Base-by-base conservation (phyloP, 176 grass and related monocot species). In the Triticum monococcum region DNA sequence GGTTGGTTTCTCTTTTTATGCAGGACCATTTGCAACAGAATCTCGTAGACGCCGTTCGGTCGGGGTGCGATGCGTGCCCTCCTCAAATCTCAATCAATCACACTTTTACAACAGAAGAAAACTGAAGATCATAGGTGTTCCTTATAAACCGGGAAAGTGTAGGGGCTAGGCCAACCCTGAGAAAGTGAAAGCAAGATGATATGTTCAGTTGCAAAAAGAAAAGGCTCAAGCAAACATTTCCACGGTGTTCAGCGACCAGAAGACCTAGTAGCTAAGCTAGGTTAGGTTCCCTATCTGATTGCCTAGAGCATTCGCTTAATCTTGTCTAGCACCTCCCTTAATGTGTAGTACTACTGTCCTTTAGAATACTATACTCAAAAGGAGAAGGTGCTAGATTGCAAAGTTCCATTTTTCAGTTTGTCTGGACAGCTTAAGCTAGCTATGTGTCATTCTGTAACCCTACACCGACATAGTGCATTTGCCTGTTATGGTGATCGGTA, bases 111-210 rank as follows among this genome's bases (percentile, higher is more conserved):
- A 2, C 43, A 67, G 61, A 43, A 23, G n/a, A 32, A 17, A 68
- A 33, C 4, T 12, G 18, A 54, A 48, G 57, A 16, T 24, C 6
- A 6, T 68, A 54, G 84, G 5, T 72, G 73, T 54, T 90, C 84
- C 84, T 86, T 35, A 79, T 45, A 87, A 90, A 11, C 56, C 80
- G 84, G 66, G 84, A 87, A 90, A 90, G 84, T 9, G 75, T 75
- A 37, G 72, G 37, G 9, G 33, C 33, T 71, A 82, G 88, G 84
- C 88, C 72, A 82, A 56, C 32, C 84, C 72, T 72, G 52, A 72
- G 79, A 61, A 73, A 54, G 65, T 45, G 84, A 87, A 83, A 90
- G 79, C 79, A 79, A 90, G 84, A 87, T 87, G 65, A 75, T 87
- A 87, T 28, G 57, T 83, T 83, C 12, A 74, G 25, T 43, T 45